Conservation (phyloP, 1,284 basidiomycete species). For the Mixia osmundae region DNA sequence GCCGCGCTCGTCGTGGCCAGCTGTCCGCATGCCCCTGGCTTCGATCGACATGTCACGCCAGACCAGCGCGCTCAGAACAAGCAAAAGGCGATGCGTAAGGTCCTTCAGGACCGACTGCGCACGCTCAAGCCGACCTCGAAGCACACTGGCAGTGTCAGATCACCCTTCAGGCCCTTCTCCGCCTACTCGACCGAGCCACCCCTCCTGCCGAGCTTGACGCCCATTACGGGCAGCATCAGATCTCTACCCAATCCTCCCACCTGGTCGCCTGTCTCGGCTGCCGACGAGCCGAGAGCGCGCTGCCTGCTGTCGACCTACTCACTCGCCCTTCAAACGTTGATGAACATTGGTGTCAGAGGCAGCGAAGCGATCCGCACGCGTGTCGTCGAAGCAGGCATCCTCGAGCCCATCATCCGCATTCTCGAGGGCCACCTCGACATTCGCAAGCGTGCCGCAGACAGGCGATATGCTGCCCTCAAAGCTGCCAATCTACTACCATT, state of each 20-base stretch:
- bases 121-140: background rate
- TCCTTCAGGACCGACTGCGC: no score
- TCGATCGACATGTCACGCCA: background rate
- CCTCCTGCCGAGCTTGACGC: background rate
- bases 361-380: constrained; percentile 71
- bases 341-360: constrained; percentile 94
- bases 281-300: no score
- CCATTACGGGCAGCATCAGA: background rate
- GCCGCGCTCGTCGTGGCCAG: no score
- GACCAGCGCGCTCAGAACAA: background rate
- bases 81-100: no score
- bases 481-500: no score
- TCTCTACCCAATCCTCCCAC: background rate
- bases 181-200: constrained; percentile 9
- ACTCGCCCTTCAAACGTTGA: constrained; percentile 86
- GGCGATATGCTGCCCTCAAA: no score
- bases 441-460: no score
- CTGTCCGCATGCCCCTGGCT: constrained; percentile 1
- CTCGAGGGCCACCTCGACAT: constrained; percentile 46
- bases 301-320: constrained; percentile 34
- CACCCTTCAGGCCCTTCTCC: constrained; percentile 16
- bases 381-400: constrained; percentile 85
- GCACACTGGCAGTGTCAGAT: background rate
- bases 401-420: constrained; percentile 83
- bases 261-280: background rate